Percentiles rank a stretch among this genome's conserved stretches.
These are phyloP conservation scores for Karstenula rhodostoma DNA, from an alignment of 2,329 filamentous ascomycete species.

Conservation along the genomic window DNA sequence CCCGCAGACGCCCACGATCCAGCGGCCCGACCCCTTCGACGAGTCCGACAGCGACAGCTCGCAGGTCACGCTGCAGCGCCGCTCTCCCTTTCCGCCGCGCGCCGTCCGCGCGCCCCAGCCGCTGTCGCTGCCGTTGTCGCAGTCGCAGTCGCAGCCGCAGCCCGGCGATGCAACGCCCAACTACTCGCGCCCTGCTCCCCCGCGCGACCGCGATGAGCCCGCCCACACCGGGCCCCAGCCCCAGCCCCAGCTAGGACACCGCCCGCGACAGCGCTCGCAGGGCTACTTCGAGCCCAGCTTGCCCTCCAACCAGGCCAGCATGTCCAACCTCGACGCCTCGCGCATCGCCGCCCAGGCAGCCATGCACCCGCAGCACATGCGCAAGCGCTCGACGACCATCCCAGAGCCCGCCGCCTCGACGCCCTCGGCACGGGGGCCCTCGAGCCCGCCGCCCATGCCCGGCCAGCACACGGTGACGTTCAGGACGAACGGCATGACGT, in stretches of 20 bases:
- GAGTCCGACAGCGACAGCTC: conserved; percentile 52
- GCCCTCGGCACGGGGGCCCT: conserved; percentile 52
- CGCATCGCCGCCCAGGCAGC: conserved; percentile 83
- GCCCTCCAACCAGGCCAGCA: conserved; percentile 66
- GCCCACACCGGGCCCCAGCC: conserved; percentile 43
- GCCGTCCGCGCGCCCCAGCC: conserved; percentile 35
- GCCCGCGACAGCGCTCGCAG: conserved; percentile 73
- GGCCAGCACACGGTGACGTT: conserved; percentile 48
- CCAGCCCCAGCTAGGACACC: conserved; percentile 58
- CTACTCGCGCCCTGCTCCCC: conserved; percentile 48
- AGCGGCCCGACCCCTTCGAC: conserved; percentile 37
- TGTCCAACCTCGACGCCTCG: conserved; percentile 66
- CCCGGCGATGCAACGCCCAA: conserved; percentile 38
- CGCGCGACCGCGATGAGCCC: conserved; percentile 48
- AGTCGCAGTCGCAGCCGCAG: too few relatives aligned
- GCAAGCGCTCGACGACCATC: conserved; percentile 79
- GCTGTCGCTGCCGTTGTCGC: too few relatives aligned
- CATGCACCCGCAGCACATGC: conserved; percentile 64
- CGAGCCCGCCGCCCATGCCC: conserved; percentile 65
- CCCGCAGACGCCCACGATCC: conserved; percentile 42
- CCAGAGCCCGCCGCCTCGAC: conserved; percentile 60
- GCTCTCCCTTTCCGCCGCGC: conserved; percentile 49
- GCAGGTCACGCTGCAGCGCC: conserved; percentile 49
- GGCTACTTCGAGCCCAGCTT: conserved; percentile 79
- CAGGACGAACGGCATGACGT: conserved; percentile 52